These are phyloP conservation scores for Agaricus blazei DNA, from an alignment of 768 basidiomycete genomes.

Conservation along the genomic window DNA sequence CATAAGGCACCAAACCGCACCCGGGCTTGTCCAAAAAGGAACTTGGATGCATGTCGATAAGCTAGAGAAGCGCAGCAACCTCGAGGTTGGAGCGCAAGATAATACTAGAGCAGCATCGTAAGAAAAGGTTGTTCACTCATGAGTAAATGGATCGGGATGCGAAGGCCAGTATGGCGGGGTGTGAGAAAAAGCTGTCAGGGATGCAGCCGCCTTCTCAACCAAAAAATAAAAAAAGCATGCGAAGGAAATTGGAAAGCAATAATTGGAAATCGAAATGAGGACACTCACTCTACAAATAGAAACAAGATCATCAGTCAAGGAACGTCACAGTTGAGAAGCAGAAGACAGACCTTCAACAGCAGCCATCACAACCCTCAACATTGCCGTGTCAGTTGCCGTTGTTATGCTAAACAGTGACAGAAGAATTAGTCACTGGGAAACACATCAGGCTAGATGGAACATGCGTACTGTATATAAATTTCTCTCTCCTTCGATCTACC, in stretches of 20 bases:
- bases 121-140: constrained; percentile 21
- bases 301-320: constrained; percentile 42
- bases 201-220: not conserved
- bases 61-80: constrained; percentile 60
- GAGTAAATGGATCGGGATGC: not conserved
- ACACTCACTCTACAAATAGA: constrained; percentile 12
- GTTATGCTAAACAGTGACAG: constrained; percentile 53
- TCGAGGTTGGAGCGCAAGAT: constrained; percentile 63
- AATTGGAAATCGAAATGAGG: constrained; percentile 17
- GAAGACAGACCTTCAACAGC: constrained; percentile 81
- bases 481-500: constrained; percentile 83
- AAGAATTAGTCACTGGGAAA: constrained; percentile 6
- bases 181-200: not conserved
- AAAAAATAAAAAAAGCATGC: constrained; percentile 12
- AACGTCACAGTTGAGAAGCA: not conserved
- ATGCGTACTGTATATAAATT: constrained; percentile 89
- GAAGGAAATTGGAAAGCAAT: constrained; percentile 15
- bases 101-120: constrained; percentile 45
- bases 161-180: no score
- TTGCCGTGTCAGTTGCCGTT: constrained; percentile 85
- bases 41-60: constrained; percentile 10
- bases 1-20: not conserved
- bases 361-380: constrained; percentile 90
- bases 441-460: not conserved
- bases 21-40: not conserved